Percentiles rank a stretch among this genome's conserved stretches.
Conservation (phyloP, 2,329 filamentous ascomycete genomes). For the Scolecobasidium constrictum region DNA sequence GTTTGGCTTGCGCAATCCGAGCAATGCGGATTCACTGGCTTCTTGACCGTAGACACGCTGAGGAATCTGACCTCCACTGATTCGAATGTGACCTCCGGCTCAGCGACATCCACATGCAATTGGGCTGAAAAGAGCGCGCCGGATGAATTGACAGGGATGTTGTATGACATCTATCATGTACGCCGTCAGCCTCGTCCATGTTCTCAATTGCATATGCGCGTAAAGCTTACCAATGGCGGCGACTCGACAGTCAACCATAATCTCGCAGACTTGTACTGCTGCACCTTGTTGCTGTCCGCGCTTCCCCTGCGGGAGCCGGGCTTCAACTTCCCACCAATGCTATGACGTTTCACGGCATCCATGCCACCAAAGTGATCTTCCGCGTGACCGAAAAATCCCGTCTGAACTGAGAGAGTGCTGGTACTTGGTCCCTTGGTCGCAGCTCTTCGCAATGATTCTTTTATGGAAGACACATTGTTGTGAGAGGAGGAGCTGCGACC, state of each 20-base stretch:
- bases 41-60: constrained; percentile 64
- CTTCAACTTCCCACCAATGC: constrained; percentile 4
- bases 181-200: background rate
- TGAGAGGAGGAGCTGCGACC: background rate
- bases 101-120: constrained; percentile 61
- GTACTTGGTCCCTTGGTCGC: constrained; percentile 1
- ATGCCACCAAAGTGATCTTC: background rate
- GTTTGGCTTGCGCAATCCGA: constrained; percentile 60
- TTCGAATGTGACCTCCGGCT: constrained; percentile 53
- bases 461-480: background rate
- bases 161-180: constrained; percentile 47
- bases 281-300: constrained; percentile 1
- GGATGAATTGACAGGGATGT: constrained; percentile 60
- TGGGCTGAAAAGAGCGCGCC: constrained; percentile 81
- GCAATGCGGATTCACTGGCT: constrained; percentile 68
- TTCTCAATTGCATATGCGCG: background rate
- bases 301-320: background rate
- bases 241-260: constrained; percentile 65
- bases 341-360: constrained; percentile 7
- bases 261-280: constrained; percentile 27
- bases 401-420: constrained; percentile 3
- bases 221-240: constrained; percentile 55
- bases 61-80: constrained; percentile 63
- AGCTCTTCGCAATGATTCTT: background rate
- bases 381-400: background rate